Evolutionary conservation across 2,329 filamentous ascomycete species (phyloP), one percentile per base, ranked within the genome.

Genomic region (Penicillium sp.): DNA sequence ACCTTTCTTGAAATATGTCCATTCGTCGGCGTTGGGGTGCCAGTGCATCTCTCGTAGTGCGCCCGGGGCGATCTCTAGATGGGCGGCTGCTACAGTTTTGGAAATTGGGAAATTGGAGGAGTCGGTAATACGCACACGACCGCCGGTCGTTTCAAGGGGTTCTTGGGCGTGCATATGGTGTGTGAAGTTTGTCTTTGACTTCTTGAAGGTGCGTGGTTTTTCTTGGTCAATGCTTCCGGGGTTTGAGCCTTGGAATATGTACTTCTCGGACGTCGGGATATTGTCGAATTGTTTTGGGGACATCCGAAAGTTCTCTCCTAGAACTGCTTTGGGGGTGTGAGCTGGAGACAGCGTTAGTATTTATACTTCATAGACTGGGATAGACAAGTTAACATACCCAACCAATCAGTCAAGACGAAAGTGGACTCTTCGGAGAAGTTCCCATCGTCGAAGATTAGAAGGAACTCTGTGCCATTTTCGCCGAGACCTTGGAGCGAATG

Each of bases 31-130:
- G 50, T 85, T 86, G 0, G 88, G 88, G 69, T 92, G 89, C 89
- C 89, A 92, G 76, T 92, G 89, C 84, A 92, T 90, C 75, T 91
- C 88, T 4, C 88, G 82, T 61, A 91, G 76, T 0, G 87, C 87
- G 10, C 87, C 87, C 0, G 89, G 88, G 60, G 87, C 78, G 60
- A 92, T 88, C 53, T 81, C 81, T 25, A 88, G 79, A 70, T 90
- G 86, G 5, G 87, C 89, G 1, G 88, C 87, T 0, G 88, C 87
- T 4, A 91, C 81, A 0, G 86, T 89, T 73, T 86, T 88, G 52
- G 87, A 89, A 62, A 91, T 82, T 39, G 84, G 84, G 68, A 92
- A 92, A 75, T 89, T 90, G 27, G 77, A 83, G 23, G 87, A 88
- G 70, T 92, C 89, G 2, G 87, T 82, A 72, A 91, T 88, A 61